These are phyloP conservation scores for Claviceps maximensis DNA, from an alignment of 2,329 filamentous ascomycete species.

Conservation along the genomic window DNA sequence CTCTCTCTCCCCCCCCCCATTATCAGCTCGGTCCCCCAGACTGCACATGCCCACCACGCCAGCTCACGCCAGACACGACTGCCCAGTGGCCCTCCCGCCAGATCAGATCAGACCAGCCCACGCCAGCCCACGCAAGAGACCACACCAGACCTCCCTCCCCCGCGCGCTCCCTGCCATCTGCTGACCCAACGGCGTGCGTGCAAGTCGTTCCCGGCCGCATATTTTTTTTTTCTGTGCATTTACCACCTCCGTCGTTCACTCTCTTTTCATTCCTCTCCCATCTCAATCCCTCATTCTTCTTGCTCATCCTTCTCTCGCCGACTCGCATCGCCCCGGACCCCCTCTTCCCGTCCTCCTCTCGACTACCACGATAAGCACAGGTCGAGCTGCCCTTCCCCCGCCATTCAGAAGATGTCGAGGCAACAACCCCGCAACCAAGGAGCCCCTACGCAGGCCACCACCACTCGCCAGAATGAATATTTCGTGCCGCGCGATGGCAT, in stretches of 20 bases:
- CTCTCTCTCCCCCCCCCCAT: neutral
- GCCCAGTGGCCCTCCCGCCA: too few species aligned
- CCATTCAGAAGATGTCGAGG: conserved; percentile 22
- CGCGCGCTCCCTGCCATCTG: neutral
- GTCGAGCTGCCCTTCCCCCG: conserved; percentile 7
- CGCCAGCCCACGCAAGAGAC: neutral
- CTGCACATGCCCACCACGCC: too few species aligned
- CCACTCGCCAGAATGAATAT: conserved; percentile 58
- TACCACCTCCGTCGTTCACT: conserved; percentile 11
- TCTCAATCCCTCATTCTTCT: conserved; percentile 5
- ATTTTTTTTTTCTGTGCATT: neutral
- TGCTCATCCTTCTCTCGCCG: conserved; percentile 4
- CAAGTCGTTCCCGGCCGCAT: neutral
- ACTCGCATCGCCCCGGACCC: conserved; percentile 9
- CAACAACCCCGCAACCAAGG: conserved; percentile 23
- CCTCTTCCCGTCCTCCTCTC: conserved; percentile 3
- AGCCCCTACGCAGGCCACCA: conserved; percentile 21
- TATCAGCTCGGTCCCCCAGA: neutral
- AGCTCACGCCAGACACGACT: too few species aligned
- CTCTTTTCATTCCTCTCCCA: conserved; percentile 8
- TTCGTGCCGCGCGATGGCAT: conserved; percentile 72
- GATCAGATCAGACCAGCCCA: too few species aligned
- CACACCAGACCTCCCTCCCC: neutral
- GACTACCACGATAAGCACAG: conserved; percentile 3
- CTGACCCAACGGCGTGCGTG: neutral